A percentile compares a stretch with the other conserved stretches of the same genome.
Evolutionary conservation across 2,329 filamentous ascomycete genomes (phyloP).

Genomic region (Berkeleyomyces basicola): DNA sequence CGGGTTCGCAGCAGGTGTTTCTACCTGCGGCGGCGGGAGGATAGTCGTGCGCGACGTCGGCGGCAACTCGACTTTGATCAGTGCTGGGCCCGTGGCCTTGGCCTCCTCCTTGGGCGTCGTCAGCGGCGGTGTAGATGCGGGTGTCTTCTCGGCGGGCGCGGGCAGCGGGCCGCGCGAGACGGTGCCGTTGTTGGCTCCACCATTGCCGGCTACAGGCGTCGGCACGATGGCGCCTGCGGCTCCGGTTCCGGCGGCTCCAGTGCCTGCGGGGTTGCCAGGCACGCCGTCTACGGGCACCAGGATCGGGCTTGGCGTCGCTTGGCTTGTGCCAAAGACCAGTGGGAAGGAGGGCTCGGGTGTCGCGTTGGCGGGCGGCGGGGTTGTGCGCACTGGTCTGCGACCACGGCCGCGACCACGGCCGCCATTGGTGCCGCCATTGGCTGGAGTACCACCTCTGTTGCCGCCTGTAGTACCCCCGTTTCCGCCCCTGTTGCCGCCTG

Average conservation of each 20-base stretch:
- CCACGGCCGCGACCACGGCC: not conserved
- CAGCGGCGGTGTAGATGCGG: not conserved
- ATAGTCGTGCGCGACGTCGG: not conserved
- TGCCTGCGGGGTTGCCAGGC: too few species aligned
- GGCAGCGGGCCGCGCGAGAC: not conserved
- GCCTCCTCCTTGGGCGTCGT: conserved; percentile 1
- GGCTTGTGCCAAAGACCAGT: not conserved
- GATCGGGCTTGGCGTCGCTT: conserved; percentile 10
- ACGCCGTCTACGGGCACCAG: not conserved
- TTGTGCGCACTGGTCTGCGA: not conserved
- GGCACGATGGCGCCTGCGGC: not conserved
- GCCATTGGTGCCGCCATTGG: not conserved
- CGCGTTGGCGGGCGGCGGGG: conserved; percentile 2
- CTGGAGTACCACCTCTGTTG: not conserved
- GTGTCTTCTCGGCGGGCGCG: not conserved
- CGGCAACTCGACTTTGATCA: not conserved
- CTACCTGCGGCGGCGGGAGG: not conserved
- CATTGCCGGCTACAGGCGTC: not conserved
- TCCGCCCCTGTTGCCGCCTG: not conserved
- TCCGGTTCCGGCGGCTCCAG: not conserved
- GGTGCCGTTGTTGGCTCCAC: not conserved
- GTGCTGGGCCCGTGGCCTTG: not conserved
- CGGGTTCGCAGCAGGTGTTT: not conserved
- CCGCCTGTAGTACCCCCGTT: not conserved
- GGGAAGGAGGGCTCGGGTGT: not conserved